Percentiles rank a stretch among this genome's conserved stretches.
Evolutionary conservation across 2,329 filamentous ascomycete species (phyloP).

Genomic region (Aspergillus caelatus): DNA sequence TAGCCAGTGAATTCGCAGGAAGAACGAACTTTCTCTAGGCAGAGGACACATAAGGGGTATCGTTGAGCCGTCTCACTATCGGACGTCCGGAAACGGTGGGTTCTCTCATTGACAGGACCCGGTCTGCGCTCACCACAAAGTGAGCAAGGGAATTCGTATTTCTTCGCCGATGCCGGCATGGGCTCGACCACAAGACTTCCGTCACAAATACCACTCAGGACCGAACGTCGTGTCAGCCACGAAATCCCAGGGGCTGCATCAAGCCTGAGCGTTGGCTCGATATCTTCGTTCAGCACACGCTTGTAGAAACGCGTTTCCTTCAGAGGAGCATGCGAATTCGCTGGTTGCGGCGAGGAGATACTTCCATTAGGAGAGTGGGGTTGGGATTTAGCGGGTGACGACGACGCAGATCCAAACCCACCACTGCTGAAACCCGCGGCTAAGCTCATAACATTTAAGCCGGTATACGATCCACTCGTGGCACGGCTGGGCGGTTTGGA

Average conservation of each 20-base stretch:
- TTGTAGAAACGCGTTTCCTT: conserved; percentile 97
- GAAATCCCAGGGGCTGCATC: conserved; percentile 89
- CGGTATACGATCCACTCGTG: conserved; percentile 71
- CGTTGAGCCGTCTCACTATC: conserved; percentile 85
- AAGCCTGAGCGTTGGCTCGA: conserved; percentile 88
- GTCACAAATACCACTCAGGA: conserved; percentile 79
- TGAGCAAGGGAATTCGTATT: conserved; percentile 70
- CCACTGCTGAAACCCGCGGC: conserved; percentile 47
- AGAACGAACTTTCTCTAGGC: conserved; percentile 77
- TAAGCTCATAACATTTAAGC: conserved; percentile 62
- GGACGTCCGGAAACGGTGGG: conserved; percentile 84
- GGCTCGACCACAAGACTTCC: conserved; percentile 89
- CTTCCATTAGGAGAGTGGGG: conserved; percentile 54
- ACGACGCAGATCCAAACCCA: conserved; percentile 61
- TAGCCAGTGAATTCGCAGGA: conserved; percentile 94
- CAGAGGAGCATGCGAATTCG: conserved; percentile 57
- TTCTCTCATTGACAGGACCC: conserved; percentile 71
- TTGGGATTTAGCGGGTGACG: conserved; percentile 61
- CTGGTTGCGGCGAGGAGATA: conserved; percentile 45
- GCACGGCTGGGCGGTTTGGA: conserved; percentile 66
- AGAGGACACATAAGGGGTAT: conserved; percentile 89
- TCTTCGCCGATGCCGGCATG: conserved; percentile 61
- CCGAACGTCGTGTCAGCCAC: conserved; percentile 86
- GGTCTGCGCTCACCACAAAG: conserved; percentile 84
- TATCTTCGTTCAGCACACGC: conserved; percentile 81